Conservation (phyloP, 2,329 filamentous ascomycete species). For the Xylaria sp. region DNA sequence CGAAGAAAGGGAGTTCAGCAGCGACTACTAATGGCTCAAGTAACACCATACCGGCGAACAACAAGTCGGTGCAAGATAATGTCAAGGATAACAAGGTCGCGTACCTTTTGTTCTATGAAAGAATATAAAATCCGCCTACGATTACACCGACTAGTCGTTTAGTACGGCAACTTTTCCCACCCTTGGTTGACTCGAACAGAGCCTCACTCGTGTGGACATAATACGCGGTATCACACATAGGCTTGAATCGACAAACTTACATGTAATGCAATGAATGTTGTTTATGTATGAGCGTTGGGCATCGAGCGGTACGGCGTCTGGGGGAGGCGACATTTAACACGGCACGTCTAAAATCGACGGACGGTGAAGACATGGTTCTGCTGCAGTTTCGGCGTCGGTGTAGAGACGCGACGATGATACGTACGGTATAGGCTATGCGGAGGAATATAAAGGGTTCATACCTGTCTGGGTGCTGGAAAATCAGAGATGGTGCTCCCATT, state of each 20-base stretch:
- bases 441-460: conserved; percentile 11
- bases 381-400: conserved; percentile 2
- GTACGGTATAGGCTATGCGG: conserved; percentile 27
- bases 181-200: background rate
- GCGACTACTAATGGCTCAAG: conserved; percentile 73
- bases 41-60: conserved; percentile 63
- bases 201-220: background rate
- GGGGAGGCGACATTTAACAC: conserved; percentile 1
- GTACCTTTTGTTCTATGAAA: conserved; percentile 95
- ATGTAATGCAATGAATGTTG: conserved; percentile 9
- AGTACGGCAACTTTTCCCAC: background rate
- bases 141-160: background rate
- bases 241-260: conserved; percentile 9
- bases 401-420: conserved; percentile 11
- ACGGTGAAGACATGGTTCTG: conserved; percentile 18
- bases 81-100: conserved; percentile 96
- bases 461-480: background rate
- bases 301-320: conserved; percentile 24
- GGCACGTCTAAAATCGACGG: conserved; percentile 3
- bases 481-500: conserved; percentile 8
- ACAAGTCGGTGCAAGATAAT: conserved; percentile 69
- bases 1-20: conserved; percentile 78
- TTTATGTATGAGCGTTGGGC: conserved; percentile 21
- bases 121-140: conserved; percentile 59
- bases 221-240: conserved; percentile 6